Evolutionary conservation across 192 early-diverging fungal genomes (phyloP), one percentile per base, ranked within the genome.

Genomic region (Phlyctochytrium arcticum): DNA sequence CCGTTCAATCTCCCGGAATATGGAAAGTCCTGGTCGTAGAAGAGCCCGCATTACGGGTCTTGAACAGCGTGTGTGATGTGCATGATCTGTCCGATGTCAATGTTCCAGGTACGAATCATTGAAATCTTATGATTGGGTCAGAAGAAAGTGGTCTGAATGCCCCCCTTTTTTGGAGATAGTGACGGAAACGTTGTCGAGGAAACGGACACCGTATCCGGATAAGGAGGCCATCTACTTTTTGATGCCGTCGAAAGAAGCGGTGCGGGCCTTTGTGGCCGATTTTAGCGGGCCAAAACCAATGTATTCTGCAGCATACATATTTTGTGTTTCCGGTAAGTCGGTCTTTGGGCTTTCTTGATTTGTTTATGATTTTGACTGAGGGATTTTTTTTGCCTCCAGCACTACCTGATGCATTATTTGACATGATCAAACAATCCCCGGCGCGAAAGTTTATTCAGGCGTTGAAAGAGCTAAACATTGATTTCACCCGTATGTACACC

Each of bases 11-110:
- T 5, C 77, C 87, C 17, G 84, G 83, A 26, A 75, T 69, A 54
- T 81, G 74, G 74, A 94, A 94, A 72, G 79, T 94, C 61, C 73
- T 93, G 3, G 86, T 94, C 15, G 84, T 92, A 0, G 92, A 94
- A 76, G 76, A 79, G 48, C 78, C 78, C 35, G 80, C 89, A 17
- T 68, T 86, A 37, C 79, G 85, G 27, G 80, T 94, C 42, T 68
- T 93, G n/a, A 87, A 83, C 58, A 82, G 81, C 7, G 80, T 85
- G 6, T 88, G 87, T 74, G 90, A 91, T 61, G 87, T 88, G 77
- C 78, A 81, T 69, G 87, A 90, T 62, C 84, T 90, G 50, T 63
- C 86, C 10, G 86, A 90, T 58, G 84, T 83, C 57, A 88, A 88
- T 42, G 84, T 93, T 37, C 90, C 86, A 31, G 80, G 88, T 87